Evolutionary conservation across 345 rosid species (phyloP), one percentile per base, ranked within the genome.

Genomic region (Angophora floribunda): DNA sequence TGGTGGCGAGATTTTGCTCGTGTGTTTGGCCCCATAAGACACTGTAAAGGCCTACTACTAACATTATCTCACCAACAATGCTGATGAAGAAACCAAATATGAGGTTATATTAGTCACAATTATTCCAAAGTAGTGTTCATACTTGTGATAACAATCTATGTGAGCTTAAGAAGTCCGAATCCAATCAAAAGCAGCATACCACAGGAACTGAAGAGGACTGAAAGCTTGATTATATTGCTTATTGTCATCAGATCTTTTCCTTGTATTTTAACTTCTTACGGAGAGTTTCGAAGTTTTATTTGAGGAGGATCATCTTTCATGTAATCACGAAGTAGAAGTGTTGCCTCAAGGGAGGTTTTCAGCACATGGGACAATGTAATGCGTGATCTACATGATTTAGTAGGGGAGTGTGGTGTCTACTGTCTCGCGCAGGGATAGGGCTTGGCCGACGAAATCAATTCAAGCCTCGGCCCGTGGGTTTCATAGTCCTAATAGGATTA

Each of bases 1-100:
- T 9, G 52, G 30, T 59, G 30, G 79, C 52, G 7, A 78, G 30
- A 26, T 79, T 85, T 82, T 86, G 79, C 41, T 90, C 90, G 61
- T 61, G 85, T n/a, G 52, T 88, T 88, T 90, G 88, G 36, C 88
- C 91, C 87, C 88, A 88, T 49, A 90, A 50, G 19, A 90, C 91
- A 86, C 57, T 85, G 87, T 88, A 90, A 9, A 90, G 90, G 75
- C 90, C 88, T 65, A 52, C 44, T 51, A 85, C 91, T 16, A 87
- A 85, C 57, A 86, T 22, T 36, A 50, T 41, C 28, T 51, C 86
- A 26, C 86, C 86, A 45, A 84, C 26, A 84, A 47, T 84, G 32
- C 86, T 84, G 52, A 41, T 41, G 15, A 61, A 53, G 59, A 21
- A 53, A 61, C 30, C 67, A 28, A 26, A 61, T 32, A 61, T 59